phyloP scores from a whole-genome alignment of 2,329 filamentous ascomycete genomes.

The Diaporthe ampelina region DNA sequence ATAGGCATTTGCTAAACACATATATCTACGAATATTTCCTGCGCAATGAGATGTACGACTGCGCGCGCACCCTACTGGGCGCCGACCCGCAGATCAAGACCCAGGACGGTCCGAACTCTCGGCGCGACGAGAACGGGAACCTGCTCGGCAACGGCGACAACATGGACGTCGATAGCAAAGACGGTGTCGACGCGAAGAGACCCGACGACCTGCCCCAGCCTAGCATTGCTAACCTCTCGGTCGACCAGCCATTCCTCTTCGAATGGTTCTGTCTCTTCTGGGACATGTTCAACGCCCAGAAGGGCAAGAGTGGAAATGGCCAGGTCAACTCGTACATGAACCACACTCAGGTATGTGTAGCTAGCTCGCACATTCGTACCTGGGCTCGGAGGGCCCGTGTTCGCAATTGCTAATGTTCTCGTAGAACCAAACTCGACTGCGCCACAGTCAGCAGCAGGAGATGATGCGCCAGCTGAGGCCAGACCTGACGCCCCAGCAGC shows the following conservation, averaged over 20 bases:
- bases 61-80: constrained; percentile 80
- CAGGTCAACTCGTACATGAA: constrained; percentile 82
- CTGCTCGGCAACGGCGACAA: constrained; percentile 77
- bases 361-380: constrained; percentile 22
- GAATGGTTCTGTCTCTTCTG: constrained; percentile 99
- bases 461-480: constrained; percentile 81
- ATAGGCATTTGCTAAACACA: constrained; percentile 78
- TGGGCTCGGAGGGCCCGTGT: constrained; percentile 40
- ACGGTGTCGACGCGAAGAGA: constrained; percentile 79
- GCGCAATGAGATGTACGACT: constrained; percentile 85
- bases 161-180: constrained; percentile 88
- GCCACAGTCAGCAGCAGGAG: constrained; percentile 83
- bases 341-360: constrained; percentile 81
- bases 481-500: constrained; percentile 70
- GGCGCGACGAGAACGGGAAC: constrained; percentile 77
- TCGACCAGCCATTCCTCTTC: constrained; percentile 87
- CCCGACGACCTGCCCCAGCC: constrained; percentile 85
- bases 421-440: constrained; percentile 77
- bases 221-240: constrained; percentile 73
- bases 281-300: constrained; percentile 92
- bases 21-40: constrained; percentile 95
- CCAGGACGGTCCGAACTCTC: constrained; percentile 78
- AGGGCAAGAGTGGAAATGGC: constrained; percentile 74
- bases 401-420: constrained; percentile 44
- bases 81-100: constrained; percentile 77